These are phyloP conservation scores for Sarcomyxa edulis DNA, from an alignment of 768 basidiomycete species.

Conservation along the genomic window DNA sequence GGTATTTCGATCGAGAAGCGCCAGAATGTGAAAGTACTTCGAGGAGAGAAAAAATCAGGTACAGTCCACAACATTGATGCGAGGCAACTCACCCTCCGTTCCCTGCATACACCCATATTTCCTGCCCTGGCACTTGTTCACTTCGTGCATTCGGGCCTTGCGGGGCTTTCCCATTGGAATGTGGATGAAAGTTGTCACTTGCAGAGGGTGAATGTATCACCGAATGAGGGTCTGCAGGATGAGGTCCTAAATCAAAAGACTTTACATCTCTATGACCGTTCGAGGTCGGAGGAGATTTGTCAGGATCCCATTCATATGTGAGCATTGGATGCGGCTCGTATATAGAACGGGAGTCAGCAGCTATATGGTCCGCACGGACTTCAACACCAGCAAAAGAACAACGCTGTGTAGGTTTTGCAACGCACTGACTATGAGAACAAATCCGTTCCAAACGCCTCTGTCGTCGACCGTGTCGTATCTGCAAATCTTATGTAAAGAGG, in stretches of 20 bases:
- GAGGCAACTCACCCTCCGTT: slow-evolving; percentile 39
- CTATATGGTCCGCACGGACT: slow-evolving; percentile 25
- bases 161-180: slow-evolving; percentile 14
- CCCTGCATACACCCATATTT: slow-evolving; percentile 67
- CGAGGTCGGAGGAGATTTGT: slow-evolving; percentile 18
- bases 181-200: slow-evolving; percentile 15
- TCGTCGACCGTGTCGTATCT: slow-evolving; percentile 86
- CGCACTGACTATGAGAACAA: slow-evolving; percentile 83
- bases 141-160: slow-evolving; percentile 29
- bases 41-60: no score
- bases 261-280: slow-evolving; percentile 6
- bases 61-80: slow-evolving; percentile 6
- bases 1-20: slow-evolving; percentile 86
- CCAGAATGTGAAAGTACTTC: slow-evolving; percentile 90
- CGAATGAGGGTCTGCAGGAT: slow-evolving; percentile 71
- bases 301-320: slow-evolving; percentile 71
- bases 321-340: slow-evolving; percentile 73
- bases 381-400: not conserved
- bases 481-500: slow-evolving; percentile 4
- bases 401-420: no score
- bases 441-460: slow-evolving; percentile 80
- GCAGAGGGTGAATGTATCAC: slow-evolving; percentile 35
- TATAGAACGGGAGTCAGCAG: slow-evolving; percentile 71
- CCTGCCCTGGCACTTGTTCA: slow-evolving; percentile 51
- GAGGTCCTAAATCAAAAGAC: slow-evolving; percentile 59